Base-by-base conservation (phyloP, 2,329 filamentous ascomycete species). In the Colletotrichum tropicicola region DNA sequence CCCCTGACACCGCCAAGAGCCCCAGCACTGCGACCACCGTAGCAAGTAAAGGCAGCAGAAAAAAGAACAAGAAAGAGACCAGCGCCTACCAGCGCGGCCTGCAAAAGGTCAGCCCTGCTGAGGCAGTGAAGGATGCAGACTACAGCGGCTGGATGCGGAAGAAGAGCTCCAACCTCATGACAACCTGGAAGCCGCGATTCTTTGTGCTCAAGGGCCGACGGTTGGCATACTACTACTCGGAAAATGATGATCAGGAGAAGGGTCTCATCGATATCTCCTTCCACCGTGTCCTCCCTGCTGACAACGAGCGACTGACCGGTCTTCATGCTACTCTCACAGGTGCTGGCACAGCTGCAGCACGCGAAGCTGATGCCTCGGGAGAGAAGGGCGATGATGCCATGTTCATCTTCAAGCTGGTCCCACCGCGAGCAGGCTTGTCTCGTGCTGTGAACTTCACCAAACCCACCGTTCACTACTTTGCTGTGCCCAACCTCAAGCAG, bases 81-180 rank as follows among this genome's bases (percentile, higher is more conserved):
- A 98, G 94, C 73, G 96, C 96, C 1, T 99, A 98, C 78, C 92
- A 90, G 17, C 91, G 92, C 28, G 96, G 96, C 0, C 81, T 98
- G 41, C 87, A 92, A 70, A 94, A 94, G 77, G 91, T 95, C 65
- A 81, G 87, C 0, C 96, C 96, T 0, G 84, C 89, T 59, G 93
- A 97, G 74, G 94, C 95, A 66, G 96, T 97, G 78, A 82, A 89
- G 67, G 89, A 89, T 66, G 95, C 93, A 59, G 95, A 99, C 74
- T 98, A 97, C 76, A 95, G 91, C 72, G 96, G 96, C 1, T 99
- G 96, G 96, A 99, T 99, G 96, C 98, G 96, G 84, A 99, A 99
- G 85, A 94, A 97, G 79, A 97, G 93, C 65, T 95, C 93, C 2
- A 96, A 95, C 73, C 83, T 98, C 32, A 97, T 99, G 91, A 94